Evolutionary conservation across 176 grass and related monocot genomes (phyloP), one percentile per base, ranked within the genome.

Genomic region (Alloteropsis semialata): DNA sequence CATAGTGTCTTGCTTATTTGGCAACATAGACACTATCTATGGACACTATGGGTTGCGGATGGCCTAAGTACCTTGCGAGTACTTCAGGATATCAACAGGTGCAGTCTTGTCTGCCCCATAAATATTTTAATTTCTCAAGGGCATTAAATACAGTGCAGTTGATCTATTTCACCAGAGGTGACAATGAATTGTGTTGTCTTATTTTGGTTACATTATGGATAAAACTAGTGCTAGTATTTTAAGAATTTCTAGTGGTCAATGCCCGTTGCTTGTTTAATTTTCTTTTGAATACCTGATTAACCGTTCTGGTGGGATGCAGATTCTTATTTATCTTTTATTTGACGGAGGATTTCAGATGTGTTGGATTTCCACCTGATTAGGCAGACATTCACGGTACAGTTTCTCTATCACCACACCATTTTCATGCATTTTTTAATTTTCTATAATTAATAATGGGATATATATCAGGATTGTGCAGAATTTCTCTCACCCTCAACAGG

Each of bases 311-410:
- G 63, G 39, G 57, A 43, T 27, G 10, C 9, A 29, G 34, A 43
- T 91, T 82, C 39, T 85, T 24, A 68, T 76, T 82, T 85, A 51
- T 51, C 18, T 83, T 86, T 57, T 30, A 75, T 81, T 88, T 77
- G 27, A 33, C 76, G 96, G 73, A 88, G 93, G 76, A 91, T 98
- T 39, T 45, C 87, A 73, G 59, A 90, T 89, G 86, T 66, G 30
- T 59, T 95, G 81, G 89, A 96, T 80, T 93, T 93, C 45, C 81
- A 91, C 82, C 75, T 95, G 74, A 93, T 96, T 78, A 91, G 93
- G 81, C 90, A 98, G 60, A 89, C 93, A 65, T 96, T 95, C 21
- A 81, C 75, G 84, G 96, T 95, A 75, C 36, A 36, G 74, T 65
- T 0, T 91, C 53, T 70, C 58, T 84, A 39, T 36, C 44, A 65